Evolutionary conservation across 2,329 filamentous ascomycete genomes (phyloP), one percentile per base, ranked within the genome.

Genomic region (Colletotrichum siamense): DNA sequence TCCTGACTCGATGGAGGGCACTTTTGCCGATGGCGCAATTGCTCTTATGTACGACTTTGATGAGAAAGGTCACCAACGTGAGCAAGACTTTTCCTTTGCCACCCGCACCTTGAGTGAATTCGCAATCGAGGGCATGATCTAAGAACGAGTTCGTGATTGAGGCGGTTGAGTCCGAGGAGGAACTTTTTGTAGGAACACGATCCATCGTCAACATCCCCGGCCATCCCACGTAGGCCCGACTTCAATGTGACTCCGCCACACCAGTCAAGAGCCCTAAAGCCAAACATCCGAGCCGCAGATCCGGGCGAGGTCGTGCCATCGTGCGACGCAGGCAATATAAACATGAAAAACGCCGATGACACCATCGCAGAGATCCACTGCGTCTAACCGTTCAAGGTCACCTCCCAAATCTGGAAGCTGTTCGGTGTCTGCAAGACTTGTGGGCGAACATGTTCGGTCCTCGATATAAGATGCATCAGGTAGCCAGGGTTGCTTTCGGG

Each of bases 11-110:
- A 69, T 52, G 44, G 4, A 52, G 12, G 55, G 73, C 10, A 73
- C 69, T 75, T 75, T 75, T 75, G 69, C 22, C 39, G 44, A 68
- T 75, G 69, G 73, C 69, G 69, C 73, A 75, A 75, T 75, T 22
- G 39, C 32, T 69, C 12, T 67, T 62, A 44, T 67, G 69, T 67
- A 55, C 62, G 8, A 16, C 63, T 63, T 62, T 36, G 59, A 62
- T 22, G 59, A 62, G 59, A 30, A 28, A 61, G 18, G 6, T 18
- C 24, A 28, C 26, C 16, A 52, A 13, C 26, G 16, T 4, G 8
- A n/a, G 12, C 5, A n/a, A 15, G 15, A 30, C 52, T n/a, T 39
- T 39, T 8, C 24, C 22, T 16, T 32, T 36, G 61, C 66, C 30
- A 70, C 32, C 57, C 16, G 13, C 5, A 16, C 8, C 5, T 28